A percentile compares a stretch with the other conserved stretches of the same genome.
Conservation (phyloP, 768 basidiomycete species). For the Mycena rosella region DNA sequence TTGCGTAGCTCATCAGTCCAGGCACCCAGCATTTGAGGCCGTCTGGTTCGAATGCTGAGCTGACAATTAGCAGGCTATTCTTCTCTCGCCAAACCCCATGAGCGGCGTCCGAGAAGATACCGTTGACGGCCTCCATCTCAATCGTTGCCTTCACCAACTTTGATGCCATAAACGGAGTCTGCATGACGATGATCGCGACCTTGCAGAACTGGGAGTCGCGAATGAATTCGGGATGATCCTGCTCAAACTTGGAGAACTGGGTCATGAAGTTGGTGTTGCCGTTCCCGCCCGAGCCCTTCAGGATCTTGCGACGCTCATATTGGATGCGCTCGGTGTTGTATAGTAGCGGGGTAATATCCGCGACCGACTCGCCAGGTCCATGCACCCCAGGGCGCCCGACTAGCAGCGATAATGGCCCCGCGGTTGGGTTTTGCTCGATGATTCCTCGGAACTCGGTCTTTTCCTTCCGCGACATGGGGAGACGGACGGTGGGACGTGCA, state of each 20-base stretch:
- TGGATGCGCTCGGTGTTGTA: background rate
- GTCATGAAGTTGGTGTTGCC: background rate
- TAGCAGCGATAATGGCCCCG: background rate
- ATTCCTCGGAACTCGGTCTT: background rate
- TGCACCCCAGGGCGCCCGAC: slow-evolving; percentile 2
- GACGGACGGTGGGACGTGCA: background rate
- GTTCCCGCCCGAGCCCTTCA: background rate
- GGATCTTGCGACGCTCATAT: background rate
- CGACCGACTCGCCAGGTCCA: slow-evolving; percentile 4
- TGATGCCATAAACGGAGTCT: slow-evolving; percentile 10
- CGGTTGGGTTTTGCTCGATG: background rate
- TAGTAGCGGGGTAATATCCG: slow-evolving; percentile 1
- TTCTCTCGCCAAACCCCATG: background rate
- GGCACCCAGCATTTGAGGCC: slow-evolving; percentile 8
- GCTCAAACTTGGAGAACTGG: background rate
- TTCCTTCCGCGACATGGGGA: background rate
- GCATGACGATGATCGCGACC: background rate
- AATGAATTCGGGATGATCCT: background rate
- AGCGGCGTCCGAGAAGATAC: slow-evolving; percentile 9
- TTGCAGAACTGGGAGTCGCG: background rate
- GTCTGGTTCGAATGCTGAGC: background rate
- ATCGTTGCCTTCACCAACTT: slow-evolving; percentile 4
- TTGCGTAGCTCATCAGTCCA: background rate
- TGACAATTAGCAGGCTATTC: background rate
- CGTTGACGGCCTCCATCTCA: background rate